A percentile compares a stretch with the other conserved stretches of the same genome.
phyloP scores from a whole-genome alignment of 371 early-diverging fungal genomes.

The Circinella umbellata region DNA sequence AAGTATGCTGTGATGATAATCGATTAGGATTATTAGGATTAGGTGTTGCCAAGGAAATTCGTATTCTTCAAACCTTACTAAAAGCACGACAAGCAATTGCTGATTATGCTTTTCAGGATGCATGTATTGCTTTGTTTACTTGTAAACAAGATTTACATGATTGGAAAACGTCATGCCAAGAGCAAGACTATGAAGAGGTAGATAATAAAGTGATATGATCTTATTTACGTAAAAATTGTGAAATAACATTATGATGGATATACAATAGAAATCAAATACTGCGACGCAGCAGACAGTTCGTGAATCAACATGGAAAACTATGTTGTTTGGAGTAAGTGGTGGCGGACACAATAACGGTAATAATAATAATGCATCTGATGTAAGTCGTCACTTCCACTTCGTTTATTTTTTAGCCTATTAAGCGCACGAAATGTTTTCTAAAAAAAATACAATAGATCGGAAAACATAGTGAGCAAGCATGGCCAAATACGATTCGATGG shows the following conservation, averaged over 20 bases:
- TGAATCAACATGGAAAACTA: conserved; percentile 5
- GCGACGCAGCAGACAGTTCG: background rate
- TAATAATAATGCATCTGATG: conserved; percentile 1
- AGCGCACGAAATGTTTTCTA: too few relatives aligned
- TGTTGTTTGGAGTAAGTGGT: conserved; percentile 10
- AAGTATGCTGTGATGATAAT: conserved; percentile 7
- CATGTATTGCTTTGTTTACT: conserved; percentile 54
- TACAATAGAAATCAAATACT: background rate
- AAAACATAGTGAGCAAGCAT: conserved; percentile 33
- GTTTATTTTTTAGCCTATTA: too few relatives aligned
- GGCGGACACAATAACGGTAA: background rate
- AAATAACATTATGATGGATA: too few relatives aligned
- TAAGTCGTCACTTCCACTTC: background rate
- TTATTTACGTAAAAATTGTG: background rate
- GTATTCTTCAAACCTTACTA: conserved; percentile 43
- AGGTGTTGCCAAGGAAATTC: conserved; percentile 56
- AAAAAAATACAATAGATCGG: background rate
- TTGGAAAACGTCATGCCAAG: conserved; percentile 54
- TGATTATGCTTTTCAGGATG: conserved; percentile 61
- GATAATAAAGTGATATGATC: background rate
- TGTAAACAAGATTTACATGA: conserved; percentile 49
- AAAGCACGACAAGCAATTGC: conserved; percentile 49
- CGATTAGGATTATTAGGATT: conserved; percentile 46
- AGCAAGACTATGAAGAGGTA: conserved; percentile 59
- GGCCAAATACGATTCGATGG: conserved; percentile 66